Percentiles rank a stretch among this genome's conserved stretches.
These are phyloP conservation scores for Canariomyces notabilis DNA, from an alignment of 2,329 filamentous ascomycete genomes.

Conservation along the genomic window DNA sequence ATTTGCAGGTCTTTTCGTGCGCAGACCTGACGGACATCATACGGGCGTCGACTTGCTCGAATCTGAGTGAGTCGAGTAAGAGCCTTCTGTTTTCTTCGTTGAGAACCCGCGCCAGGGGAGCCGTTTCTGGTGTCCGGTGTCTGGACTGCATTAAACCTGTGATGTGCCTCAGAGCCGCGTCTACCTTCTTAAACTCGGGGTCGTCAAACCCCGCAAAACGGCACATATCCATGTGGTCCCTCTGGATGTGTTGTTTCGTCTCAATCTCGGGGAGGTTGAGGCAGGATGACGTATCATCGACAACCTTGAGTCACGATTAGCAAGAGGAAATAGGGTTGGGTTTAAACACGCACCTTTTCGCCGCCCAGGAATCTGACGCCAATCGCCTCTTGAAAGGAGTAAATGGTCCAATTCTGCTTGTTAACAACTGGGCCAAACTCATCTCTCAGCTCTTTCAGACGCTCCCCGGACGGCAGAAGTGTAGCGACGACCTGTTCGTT, in stretches of 20 bases:
- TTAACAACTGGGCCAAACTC: slow-evolving; percentile 29
- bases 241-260: slow-evolving; percentile 30
- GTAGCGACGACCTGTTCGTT: slow-evolving; percentile 33
- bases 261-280: slow-evolving; percentile 30
- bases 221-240: slow-evolving; percentile 35
- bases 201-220: slow-evolving; percentile 29
- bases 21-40: slow-evolving; percentile 31
- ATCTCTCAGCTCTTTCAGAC: slow-evolving; percentile 30
- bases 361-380: slow-evolving; percentile 8
- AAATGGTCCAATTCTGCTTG: slow-evolving; percentile 29
- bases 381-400: slow-evolving; percentile 34
- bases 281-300: slow-evolving; percentile 35
- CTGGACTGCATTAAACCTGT: background rate
- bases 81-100: background rate
- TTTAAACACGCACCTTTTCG: slow-evolving; percentile 8
- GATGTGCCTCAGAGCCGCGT: slow-evolving; percentile 12
- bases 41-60: slow-evolving; percentile 38
- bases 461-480: slow-evolving; percentile 32
- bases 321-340: background rate
- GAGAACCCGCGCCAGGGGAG: no score
- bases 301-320: slow-evolving; percentile 23
- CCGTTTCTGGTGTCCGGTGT: background rate
- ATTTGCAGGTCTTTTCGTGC: slow-evolving; percentile 37
- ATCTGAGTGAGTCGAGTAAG: slow-evolving; percentile 30
- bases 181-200: slow-evolving; percentile 31